These are phyloP conservation scores for Colletotrichum limetticola DNA, from an alignment of 2,329 filamentous ascomycete species.

Conservation along the genomic window DNA sequence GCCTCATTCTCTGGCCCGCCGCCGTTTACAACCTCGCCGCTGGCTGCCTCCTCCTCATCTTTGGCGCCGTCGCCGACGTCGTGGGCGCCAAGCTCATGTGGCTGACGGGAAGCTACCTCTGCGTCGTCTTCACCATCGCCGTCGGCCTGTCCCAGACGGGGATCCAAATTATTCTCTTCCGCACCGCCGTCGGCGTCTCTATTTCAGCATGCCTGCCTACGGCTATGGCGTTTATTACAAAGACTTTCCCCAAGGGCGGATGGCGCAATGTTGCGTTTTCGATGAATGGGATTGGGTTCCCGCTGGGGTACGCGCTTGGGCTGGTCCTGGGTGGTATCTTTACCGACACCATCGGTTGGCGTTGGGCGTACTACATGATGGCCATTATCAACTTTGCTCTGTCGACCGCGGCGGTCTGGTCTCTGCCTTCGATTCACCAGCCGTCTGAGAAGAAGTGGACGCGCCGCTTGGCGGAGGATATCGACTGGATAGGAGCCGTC, in stretches of 20 bases:
- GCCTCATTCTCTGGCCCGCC: slow-evolving; percentile 46
- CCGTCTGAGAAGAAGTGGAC: slow-evolving; percentile 41
- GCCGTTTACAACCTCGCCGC: slow-evolving; percentile 43
- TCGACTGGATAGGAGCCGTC: slow-evolving; percentile 64
- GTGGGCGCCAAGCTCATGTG: slow-evolving; percentile 48
- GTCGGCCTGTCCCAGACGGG: slow-evolving; percentile 47
- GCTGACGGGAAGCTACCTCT: slow-evolving; percentile 46
- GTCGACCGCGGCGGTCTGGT: slow-evolving; percentile 49
- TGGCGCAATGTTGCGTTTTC: slow-evolving; percentile 55
- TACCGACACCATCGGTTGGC: slow-evolving; percentile 58
- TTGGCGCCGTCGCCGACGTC: slow-evolving; percentile 50
- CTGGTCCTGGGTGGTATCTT: slow-evolving; percentile 62
- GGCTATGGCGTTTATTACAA: slow-evolving; percentile 49
- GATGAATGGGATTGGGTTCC: slow-evolving; percentile 56
- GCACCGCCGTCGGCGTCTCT: slow-evolving; percentile 46
- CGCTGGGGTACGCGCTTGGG: slow-evolving; percentile 59
- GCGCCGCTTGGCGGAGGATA: slow-evolving; percentile 47
- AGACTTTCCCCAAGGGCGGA: slow-evolving; percentile 47
- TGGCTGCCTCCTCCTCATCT: slow-evolving; percentile 47
- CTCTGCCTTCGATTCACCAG: slow-evolving; percentile 42
- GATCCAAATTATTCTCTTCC: slow-evolving; percentile 49
- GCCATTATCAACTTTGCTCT: slow-evolving; percentile 49
- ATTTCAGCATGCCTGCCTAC: slow-evolving; percentile 52
- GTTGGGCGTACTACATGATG: slow-evolving; percentile 55
- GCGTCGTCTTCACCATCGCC: slow-evolving; percentile 46